phyloP scores from a whole-genome alignment of 75 land plant genomes.

The Cunninghamia lanceolata region DNA sequence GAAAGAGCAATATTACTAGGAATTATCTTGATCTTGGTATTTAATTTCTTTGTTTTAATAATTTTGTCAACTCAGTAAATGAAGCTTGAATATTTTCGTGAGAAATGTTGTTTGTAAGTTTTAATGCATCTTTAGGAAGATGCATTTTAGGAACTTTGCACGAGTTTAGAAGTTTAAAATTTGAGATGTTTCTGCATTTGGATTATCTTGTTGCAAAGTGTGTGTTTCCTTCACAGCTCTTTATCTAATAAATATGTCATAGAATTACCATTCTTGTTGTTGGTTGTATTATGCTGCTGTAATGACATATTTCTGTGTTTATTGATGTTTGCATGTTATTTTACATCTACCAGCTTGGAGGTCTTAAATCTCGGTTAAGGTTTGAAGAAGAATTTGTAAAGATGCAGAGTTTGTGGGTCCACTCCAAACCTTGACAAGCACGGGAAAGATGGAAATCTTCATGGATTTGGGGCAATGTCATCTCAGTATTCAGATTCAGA shows the following conservation, averaged over 20 bases:
- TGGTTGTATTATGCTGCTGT: neutral
- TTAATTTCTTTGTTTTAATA: neutral
- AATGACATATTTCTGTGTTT: neutral
- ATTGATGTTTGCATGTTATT: neutral
- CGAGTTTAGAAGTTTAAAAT: neutral
- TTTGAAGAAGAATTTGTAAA: neutral
- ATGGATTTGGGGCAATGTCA: neutral
- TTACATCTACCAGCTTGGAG: conserved; percentile 1
- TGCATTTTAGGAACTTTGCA: neutral
- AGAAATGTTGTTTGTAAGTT: neutral
- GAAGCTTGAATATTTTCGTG: neutral
- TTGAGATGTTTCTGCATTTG: neutral
- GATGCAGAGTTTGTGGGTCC: neutral
- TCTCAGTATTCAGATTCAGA: neutral
- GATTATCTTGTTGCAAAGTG: neutral
- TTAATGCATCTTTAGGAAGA: neutral
- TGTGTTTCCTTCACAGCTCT: neutral
- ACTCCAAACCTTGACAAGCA: neutral
- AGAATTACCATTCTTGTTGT: neutral
- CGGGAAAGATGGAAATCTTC: neutral
- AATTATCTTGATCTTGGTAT: neutral
- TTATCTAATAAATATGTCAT: neutral
- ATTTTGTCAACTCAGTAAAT: neutral
- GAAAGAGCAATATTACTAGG: neutral
- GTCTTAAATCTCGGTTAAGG: neutral